Evolutionary conservation across 148 eudicot genomes (phyloP).

Genomic region (Silene conica): DNA sequence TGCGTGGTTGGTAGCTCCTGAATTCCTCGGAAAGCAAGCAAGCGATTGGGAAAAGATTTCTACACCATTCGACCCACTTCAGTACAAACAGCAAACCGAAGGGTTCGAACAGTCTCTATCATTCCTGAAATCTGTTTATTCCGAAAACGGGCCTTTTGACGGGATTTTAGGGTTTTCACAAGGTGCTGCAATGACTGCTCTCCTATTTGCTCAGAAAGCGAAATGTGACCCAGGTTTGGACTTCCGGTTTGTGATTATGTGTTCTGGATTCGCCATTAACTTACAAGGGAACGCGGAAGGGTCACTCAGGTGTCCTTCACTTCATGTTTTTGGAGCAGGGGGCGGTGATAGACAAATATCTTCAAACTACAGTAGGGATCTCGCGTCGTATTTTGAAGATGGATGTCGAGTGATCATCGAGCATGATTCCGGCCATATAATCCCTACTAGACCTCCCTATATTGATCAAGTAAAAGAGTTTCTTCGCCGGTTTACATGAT

Average conservation of each 20-base stretch:
- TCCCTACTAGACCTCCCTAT: conserved; percentile 76
- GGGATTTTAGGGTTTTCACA: conserved; percentile 98
- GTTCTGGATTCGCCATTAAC: conserved; percentile 77
- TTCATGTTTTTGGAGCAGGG: conserved; percentile 68
- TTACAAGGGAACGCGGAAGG: conserved; percentile 36
- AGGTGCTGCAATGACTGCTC: conserved; percentile 93
- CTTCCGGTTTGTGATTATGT: conserved; percentile 71
- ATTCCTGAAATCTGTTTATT: conserved; percentile 44
- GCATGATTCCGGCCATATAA: conserved; percentile 84
- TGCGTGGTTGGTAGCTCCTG: conserved; percentile 74
- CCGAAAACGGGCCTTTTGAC: conserved; percentile 71
- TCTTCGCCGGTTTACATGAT: conserved; percentile 56
- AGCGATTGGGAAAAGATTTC: conserved; percentile 53
- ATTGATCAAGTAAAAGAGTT: conserved; percentile 73
- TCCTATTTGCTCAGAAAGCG: conserved; percentile 44
- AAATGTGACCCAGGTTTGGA: conserved; percentile 36
- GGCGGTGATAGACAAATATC: conserved; percentile 82
- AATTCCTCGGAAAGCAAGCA: conserved; percentile 25
- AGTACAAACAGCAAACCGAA: conserved; percentile 77
- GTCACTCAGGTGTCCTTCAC: conserved; percentile 63
- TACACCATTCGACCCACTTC: conserved; percentile 64
- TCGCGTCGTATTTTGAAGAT: conserved; percentile 66
- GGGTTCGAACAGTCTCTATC: conserved; percentile 65
- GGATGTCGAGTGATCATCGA: conserved; percentile 61
- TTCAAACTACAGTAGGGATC: conserved; percentile 50